Percentiles rank a stretch among this genome's conserved stretches.
These are phyloP conservation scores for Spirogloea muscicola DNA, from an alignment of 139 green algal genomes.

Conservation along the genomic window DNA sequence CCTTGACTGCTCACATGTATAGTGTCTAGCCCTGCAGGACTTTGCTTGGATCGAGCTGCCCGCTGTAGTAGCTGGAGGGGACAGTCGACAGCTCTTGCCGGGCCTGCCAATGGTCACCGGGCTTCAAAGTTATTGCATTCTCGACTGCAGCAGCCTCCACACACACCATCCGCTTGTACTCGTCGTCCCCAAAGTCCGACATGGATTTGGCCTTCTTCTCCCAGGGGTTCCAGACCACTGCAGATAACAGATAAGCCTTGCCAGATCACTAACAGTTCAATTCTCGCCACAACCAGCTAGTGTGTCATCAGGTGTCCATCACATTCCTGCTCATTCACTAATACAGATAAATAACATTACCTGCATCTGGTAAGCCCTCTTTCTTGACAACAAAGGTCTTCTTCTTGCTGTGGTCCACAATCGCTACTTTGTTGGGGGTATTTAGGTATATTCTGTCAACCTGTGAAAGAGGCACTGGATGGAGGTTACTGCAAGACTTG, in stretches of 20 bases:
- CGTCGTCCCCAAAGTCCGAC: conserved; percentile 53
- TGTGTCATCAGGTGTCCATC: background rate
- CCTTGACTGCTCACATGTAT: too few relatives aligned
- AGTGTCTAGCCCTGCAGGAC: too few relatives aligned
- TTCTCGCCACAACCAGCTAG: too few relatives aligned
- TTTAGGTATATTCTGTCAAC: conserved; percentile 56
- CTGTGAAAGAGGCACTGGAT: background rate
- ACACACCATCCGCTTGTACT: conserved; percentile 54
- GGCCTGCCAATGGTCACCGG: conserved; percentile 24
- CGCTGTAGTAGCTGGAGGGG: conserved; percentile 32
- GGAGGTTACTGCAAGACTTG: background rate
- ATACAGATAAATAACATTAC: conserved; percentile 11
- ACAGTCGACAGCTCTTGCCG: conserved; percentile 18
- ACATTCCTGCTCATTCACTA: conserved; percentile 8
- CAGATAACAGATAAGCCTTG: background rate
- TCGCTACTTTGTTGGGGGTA: conserved; percentile 35
- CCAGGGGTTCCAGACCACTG: conserved; percentile 60
- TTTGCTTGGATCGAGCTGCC: conserved; percentile 33
- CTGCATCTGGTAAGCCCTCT: conserved; percentile 40
- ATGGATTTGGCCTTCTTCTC: conserved; percentile 47
- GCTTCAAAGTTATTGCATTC: conserved; percentile 25
- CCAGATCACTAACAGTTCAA: background rate
- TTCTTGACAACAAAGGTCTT: conserved; percentile 35
- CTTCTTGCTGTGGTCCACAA: conserved; percentile 38
- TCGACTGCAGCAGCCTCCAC: conserved; percentile 47